These are phyloP conservation scores for Hylodesmum podocarpum DNA, from an alignment of 306 rosid genomes.

Conservation along the genomic window DNA sequence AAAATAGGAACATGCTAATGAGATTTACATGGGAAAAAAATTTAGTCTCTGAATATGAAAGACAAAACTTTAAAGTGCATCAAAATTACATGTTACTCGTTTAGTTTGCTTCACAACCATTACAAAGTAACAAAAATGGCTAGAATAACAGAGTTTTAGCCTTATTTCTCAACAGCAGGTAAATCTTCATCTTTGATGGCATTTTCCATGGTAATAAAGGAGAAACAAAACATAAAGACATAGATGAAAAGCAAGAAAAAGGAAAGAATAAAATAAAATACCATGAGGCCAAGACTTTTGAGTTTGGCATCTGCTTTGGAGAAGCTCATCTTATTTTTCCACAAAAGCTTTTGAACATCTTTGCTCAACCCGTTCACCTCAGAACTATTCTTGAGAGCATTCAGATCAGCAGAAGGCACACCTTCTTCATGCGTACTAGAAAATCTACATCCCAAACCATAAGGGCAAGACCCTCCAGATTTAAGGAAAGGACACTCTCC, in stretches of 20 bases:
- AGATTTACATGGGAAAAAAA: background rate
- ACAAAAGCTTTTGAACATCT: slow-evolving; percentile 80
- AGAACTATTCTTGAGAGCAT: slow-evolving; percentile 41
- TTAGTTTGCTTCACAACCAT: background rate
- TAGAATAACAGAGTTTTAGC: background rate
- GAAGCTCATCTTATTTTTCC: slow-evolving; percentile 83
- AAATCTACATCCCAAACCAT: slow-evolving; percentile 80
- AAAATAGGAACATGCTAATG: background rate
- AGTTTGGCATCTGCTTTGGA: slow-evolving; percentile 80
- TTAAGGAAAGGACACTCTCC: slow-evolving; percentile 79
- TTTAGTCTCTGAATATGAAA: background rate
- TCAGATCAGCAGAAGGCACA: slow-evolving; percentile 28
- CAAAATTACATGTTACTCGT: background rate
- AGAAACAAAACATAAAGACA: background rate
- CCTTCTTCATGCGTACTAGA: slow-evolving; percentile 59
- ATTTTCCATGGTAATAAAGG: background rate
- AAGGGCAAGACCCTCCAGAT: slow-evolving; percentile 63
- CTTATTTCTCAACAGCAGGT: background rate
- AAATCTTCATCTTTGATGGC: background rate
- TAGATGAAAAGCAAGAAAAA: background rate
- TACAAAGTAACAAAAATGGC: background rate
- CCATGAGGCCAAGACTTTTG: slow-evolving; percentile 73
- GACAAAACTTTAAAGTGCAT: background rate
- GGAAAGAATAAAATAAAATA: slow-evolving; percentile 24
- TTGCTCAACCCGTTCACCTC: slow-evolving; percentile 81